A percentile compares a stretch with the other conserved stretches of the same genome.
These are phyloP conservation scores for Heliamphora pulchella DNA, from an alignment of 179 eudicot genomes.

Conservation along the genomic window DNA sequence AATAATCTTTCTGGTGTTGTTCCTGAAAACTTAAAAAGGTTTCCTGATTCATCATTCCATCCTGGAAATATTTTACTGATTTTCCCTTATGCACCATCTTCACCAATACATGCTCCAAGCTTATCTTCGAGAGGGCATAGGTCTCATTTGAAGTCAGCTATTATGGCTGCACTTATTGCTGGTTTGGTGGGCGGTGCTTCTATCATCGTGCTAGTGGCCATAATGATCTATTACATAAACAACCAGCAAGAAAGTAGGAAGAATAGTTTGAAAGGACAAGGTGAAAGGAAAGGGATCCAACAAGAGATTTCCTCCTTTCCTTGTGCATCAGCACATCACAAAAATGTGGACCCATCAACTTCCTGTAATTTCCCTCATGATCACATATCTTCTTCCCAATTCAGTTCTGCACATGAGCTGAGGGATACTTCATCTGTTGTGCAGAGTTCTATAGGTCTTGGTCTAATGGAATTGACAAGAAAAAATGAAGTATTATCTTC, in stretches of 20 bases:
- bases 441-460: not conserved
- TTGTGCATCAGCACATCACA: slow-evolving; percentile 21
- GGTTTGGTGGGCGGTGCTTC: slow-evolving; percentile 31
- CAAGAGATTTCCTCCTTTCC: slow-evolving; percentile 25
- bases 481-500: not conserved
- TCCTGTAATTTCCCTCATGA: not conserved
- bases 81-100: slow-evolving; percentile 24
- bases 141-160: slow-evolving; percentile 26
- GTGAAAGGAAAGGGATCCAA: not conserved
- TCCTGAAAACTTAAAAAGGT: slow-evolving; percentile 43
- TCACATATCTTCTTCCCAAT: not conserved
- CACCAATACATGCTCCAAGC: slow-evolving; percentile 20
- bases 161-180: slow-evolving; percentile 37
- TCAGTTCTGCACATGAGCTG: slow-evolving; percentile 16
- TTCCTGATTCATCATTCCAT: slow-evolving; percentile 48
- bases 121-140: slow-evolving; percentile 18
- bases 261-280: not conserved
- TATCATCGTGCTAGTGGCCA: slow-evolving; percentile 26
- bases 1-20: slow-evolving; percentile 59
- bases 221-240: slow-evolving; percentile 31
- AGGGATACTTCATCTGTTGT: slow-evolving; percentile 19
- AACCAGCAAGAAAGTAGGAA: slow-evolving; percentile 15
- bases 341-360: slow-evolving; percentile 18
- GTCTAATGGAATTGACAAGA: too few relatives aligned
- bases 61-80: slow-evolving; percentile 47